Evolutionary conservation across 495 filamentous ascomycete species (phyloP).

Genomic region (Neurospora africana): DNA sequence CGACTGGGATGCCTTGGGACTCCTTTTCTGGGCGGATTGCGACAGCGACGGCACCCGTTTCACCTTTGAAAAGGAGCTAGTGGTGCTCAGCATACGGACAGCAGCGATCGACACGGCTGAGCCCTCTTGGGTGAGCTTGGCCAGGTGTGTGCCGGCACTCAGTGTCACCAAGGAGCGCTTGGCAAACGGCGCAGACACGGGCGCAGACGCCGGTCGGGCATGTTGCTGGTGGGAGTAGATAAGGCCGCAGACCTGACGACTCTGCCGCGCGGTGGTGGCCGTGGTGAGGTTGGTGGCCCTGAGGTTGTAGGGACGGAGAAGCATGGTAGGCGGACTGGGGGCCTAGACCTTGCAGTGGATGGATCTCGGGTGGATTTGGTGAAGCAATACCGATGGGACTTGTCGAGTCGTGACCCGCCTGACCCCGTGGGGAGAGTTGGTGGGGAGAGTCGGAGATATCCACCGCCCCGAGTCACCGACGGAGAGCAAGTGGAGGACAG

Average conservation of each 20-base stretch:
- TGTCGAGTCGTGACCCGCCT: background rate
- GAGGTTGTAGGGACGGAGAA: conserved; percentile 15
- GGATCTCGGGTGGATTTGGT: background rate
- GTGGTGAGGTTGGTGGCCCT: conserved; percentile 1
- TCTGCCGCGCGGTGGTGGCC: background rate
- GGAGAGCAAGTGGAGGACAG: background rate
- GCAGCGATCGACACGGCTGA: conserved; percentile 8
- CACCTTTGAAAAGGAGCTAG: conserved; percentile 7
- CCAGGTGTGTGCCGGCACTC: conserved; percentile 7
- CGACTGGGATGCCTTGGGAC: background rate
- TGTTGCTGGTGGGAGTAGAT: conserved; percentile 8
- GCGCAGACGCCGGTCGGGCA: background rate
- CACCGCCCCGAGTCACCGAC: background rate
- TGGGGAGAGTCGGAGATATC: background rate
- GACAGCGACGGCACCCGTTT: conserved; percentile 8
- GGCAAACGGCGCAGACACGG: conserved; percentile 5
- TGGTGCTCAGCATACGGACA: background rate
- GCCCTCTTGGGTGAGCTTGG: conserved; percentile 7
- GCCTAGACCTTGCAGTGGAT: background rate
- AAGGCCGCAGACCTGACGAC: conserved; percentile 20
- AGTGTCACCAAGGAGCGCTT: conserved; percentile 15
- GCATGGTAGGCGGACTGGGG: conserved; percentile 1
- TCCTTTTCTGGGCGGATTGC: conserved; percentile 1
- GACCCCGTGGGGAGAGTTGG: background rate
- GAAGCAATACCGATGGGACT: background rate